Base-by-base conservation (phyloP, 2,329 filamentous ascomycete species). In the Penicillium sp. region DNA sequence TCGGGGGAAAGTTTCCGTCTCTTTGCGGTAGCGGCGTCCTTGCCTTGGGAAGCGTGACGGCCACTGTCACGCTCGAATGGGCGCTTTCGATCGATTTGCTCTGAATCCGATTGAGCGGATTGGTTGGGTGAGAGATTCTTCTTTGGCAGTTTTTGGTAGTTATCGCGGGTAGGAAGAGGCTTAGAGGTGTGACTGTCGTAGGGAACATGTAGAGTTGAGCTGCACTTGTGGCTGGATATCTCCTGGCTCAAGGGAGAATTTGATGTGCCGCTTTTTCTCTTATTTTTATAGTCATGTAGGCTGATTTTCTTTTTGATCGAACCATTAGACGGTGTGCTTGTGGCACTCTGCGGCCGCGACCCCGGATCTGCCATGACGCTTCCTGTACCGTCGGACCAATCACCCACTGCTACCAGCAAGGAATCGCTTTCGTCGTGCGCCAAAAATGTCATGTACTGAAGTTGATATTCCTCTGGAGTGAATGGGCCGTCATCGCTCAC, bases 361-460 rank as follows among this genome's bases (percentile, higher is more conserved):
- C 72, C 75, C 58, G 75, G 73, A 67, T 80, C 78, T 63, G 79
- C 74, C 66, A 80, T 80, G 66, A 76, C 79, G 75, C 74, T 78
- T 63, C 80, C 81, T 60, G 79, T 75, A 56, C 78, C 78, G 71
- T 83, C 80, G 52, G 83, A 82, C 76, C 84, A 84, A 66, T 84
- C 83, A 56, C 85, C 84, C 62, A 83, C 83, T 11, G 81, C 81
- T 64, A 83, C 76, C 55, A 86, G 73, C 60, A 83, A 77, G 47
- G 80, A 81, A 67, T 85, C 82, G 62, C 83, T 82, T 38, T 82
- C 82, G 69, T 87, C 84, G 71, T 86, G 85, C 60, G 83, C 84
- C 58, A 86, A 76, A 66, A 86, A 88, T 61, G 85, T 88, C 78
- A 86, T 81, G 72, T 89, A 89, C 70, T 89, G 87, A 56, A 87